Evolutionary conservation across 164 flowering plant genomes (phyloP), one percentile per base, ranked within the genome.

Genomic region (Sedum album): DNA sequence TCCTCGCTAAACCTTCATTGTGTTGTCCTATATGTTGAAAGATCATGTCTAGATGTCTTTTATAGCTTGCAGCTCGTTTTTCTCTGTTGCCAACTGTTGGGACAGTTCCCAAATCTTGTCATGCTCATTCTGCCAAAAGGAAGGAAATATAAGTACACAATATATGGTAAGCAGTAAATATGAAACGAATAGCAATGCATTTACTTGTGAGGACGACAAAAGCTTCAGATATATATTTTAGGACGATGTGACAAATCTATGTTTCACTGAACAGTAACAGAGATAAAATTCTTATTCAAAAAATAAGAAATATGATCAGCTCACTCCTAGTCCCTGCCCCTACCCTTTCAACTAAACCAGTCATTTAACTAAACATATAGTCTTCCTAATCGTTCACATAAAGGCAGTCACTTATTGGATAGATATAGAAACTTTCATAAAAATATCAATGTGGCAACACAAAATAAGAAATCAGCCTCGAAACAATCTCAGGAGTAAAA

Each of bases 1-100:
- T 87, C 73, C 74, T 80, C 18, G 85, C 78, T 17, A 84, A 68
- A 60, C 76, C 77, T 68, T 81, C 80, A 21, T 79, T 82, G 75
- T 84, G 88, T 79, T 83, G 85, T 61, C 82, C 92, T 48, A 87
- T 87, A 74, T 87, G 80, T 74, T 85, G 84, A 64, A 84, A 84
- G 5, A 85, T 36, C 77, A 82, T 65, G 55, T 87, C 89, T 10
- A 87, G 81, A 70, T 87, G 92, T 73, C 89, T 81, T 73, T 83
- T 85, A 60, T 87, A 87, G 23, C 79, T 73, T 36, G 86, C 85
- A 31, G 83, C 74, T 69, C 86, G 80, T 76, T 79, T 78, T 84
- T 35, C 84, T 87, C 89, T 14, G 76, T 62, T 0, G 86, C 83
- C 57, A 87, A 76, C 82, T 87, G 89, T 72, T 84, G 89, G 1